phyloP scores from a whole-genome alignment of 1,284 basidiomycete genomes.

The Trichosporon sp. region DNA sequence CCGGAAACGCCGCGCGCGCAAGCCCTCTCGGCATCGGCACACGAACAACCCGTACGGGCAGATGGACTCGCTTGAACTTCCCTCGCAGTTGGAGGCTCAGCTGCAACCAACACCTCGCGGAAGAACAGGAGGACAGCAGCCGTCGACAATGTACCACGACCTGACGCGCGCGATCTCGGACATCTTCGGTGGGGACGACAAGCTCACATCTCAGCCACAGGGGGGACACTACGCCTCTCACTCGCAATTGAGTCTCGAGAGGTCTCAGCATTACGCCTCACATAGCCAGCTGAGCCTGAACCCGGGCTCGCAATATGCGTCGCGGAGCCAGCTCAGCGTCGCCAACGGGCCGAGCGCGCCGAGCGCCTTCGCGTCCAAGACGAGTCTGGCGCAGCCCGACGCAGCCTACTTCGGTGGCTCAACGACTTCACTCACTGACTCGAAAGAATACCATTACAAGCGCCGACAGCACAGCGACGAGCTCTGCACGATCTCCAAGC shows the following conservation, averaged over 20 bases:
- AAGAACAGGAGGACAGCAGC: not conserved
- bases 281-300: not conserved
- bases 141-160: slow-evolving; percentile 16
- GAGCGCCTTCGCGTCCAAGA: not conserved
- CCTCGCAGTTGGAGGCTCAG: not conserved
- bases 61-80: not conserved
- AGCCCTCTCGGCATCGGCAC: not conserved
- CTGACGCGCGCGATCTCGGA: slow-evolving; percentile 14
- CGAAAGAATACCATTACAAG: not conserved
- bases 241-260: not conserved
- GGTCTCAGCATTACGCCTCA: not conserved
- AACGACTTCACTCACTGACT: not conserved
- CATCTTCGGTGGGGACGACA: slow-evolving; percentile 2
- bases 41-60: slow-evolving; percentile 5
- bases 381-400: not conserved
- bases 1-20: not conserved
- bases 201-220: not conserved
- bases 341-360: not conserved
- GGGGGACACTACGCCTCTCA: not conserved
- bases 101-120: not conserved
- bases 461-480: not conserved
- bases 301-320: not conserved
- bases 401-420: not conserved
- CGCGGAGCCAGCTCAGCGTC: not conserved
- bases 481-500: slow-evolving; percentile 4